These are phyloP conservation scores for Penicillium mononematosum DNA, from an alignment of 495 filamentous ascomycete species.

Conservation along the genomic window DNA sequence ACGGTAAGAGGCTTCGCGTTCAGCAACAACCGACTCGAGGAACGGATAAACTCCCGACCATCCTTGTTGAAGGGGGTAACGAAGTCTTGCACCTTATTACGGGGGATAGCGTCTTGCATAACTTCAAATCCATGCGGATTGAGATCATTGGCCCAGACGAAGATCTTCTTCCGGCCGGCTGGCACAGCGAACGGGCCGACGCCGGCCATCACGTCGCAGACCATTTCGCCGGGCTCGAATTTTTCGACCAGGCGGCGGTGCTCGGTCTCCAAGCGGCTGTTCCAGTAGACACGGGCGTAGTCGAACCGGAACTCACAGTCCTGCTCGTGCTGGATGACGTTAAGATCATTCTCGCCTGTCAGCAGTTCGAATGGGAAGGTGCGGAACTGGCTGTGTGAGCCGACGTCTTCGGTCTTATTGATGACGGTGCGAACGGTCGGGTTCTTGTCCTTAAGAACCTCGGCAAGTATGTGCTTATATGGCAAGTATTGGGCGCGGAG, in stretches of 20 bases:
- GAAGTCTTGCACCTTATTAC: slow-evolving; percentile 78
- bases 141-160: slow-evolving; percentile 96
- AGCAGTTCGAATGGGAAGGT: slow-evolving; percentile 95
- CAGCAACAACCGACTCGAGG: slow-evolving; percentile 62
- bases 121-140: slow-evolving; percentile 82
- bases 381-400: slow-evolving; percentile 77
- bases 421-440: slow-evolving; percentile 78
- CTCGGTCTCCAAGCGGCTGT: slow-evolving; percentile 82
- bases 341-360: slow-evolving; percentile 71
- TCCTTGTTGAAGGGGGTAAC: slow-evolving; percentile 78
- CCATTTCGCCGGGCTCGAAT: slow-evolving; percentile 81
- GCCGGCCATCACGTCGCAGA: slow-evolving; percentile 97
- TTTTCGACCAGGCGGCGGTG: slow-evolving; percentile 75
- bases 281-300: slow-evolving; percentile 92
- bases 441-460: slow-evolving; percentile 88
- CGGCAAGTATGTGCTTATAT: slow-evolving; percentile 79
- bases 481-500: slow-evolving; percentile 75
- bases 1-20: slow-evolving; percentile 45
- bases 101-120: slow-evolving; percentile 64
- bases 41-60: slow-evolving; percentile 74
- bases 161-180: slow-evolving; percentile 83
- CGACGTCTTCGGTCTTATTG: slow-evolving; percentile 90
- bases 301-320: slow-evolving; percentile 51
- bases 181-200: slow-evolving; percentile 95
- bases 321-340: slow-evolving; percentile 67